A percentile compares a stretch with the other conserved stretches of the same genome.
Evolutionary conservation across 2,329 filamentous ascomycete genomes (phyloP).

Genomic region (Microcera coccophila): DNA sequence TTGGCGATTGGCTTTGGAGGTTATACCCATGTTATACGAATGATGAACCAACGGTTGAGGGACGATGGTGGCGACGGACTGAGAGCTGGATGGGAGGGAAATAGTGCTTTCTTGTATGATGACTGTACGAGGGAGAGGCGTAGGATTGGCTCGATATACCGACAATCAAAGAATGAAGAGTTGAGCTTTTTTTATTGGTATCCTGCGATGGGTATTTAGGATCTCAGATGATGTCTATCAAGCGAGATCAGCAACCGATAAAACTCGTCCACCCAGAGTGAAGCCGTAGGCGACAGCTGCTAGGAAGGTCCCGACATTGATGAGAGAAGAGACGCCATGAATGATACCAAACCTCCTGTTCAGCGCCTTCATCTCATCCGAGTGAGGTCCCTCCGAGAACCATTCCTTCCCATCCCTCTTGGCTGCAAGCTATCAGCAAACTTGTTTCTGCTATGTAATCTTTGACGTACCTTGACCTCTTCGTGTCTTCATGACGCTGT

Average conservation of each 20-base stretch:
- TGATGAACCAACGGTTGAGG: slow-evolving; percentile 21
- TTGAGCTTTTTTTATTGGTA: neutral
- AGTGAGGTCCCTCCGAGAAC: slow-evolving; percentile 75
- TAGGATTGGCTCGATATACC: neutral
- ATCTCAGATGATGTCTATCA: slow-evolving; percentile 6
- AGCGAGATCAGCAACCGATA: slow-evolving; percentile 35
- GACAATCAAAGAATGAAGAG: neutral
- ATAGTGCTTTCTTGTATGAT: slow-evolving; percentile 4
- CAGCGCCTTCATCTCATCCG: slow-evolving; percentile 74
- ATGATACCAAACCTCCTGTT: slow-evolving; percentile 76
- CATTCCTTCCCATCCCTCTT: slow-evolving; percentile 85
- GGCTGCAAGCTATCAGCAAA: slow-evolving; percentile 47
- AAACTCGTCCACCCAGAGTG: slow-evolving; percentile 62
- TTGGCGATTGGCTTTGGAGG: slow-evolving; percentile 16
- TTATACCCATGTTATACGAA: slow-evolving; percentile 22
- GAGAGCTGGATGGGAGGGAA: slow-evolving; percentile 3
- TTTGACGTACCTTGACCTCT: slow-evolving; percentile 67
- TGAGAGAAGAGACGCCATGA: slow-evolving; percentile 75
- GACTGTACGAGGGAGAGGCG: neutral
- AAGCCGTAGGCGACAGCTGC: slow-evolving; percentile 75
- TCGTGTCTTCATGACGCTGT: slow-evolving; percentile 68
- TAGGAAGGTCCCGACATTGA: slow-evolving; percentile 70
- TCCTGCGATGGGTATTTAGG: neutral
- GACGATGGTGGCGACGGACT: slow-evolving; percentile 4
- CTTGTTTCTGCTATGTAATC: neutral